phyloP scores from a whole-genome alignment of 805 yeast genomes.

The Priceomyces haplophilus region DNA sequence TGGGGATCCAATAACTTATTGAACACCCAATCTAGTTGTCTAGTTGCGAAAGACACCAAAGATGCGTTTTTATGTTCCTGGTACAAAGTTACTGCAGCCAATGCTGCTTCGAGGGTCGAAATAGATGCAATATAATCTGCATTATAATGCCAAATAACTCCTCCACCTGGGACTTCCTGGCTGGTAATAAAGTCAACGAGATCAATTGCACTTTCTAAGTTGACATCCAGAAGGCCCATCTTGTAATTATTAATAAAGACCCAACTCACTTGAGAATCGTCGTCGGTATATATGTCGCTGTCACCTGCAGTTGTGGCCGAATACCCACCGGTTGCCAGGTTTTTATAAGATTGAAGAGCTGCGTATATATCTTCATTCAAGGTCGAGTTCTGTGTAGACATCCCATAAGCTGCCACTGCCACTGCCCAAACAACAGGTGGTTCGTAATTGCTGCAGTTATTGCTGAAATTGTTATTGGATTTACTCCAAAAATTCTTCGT shows the following conservation, averaged over 20 bases:
- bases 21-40: slow-evolving; percentile 13
- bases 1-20: slow-evolving; percentile 13
- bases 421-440: slow-evolving; percentile 22
- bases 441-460: slow-evolving; percentile 10
- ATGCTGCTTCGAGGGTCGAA: slow-evolving; percentile 22
- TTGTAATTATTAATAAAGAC: slow-evolving; percentile 15
- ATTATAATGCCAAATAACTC: slow-evolving; percentile 18
- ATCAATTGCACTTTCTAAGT: slow-evolving; percentile 10
- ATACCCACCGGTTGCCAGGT: slow-evolving; percentile 14
- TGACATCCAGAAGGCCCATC: not conserved
- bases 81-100: slow-evolving; percentile 21
- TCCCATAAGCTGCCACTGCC: slow-evolving; percentile 24
- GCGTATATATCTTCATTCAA: slow-evolving; percentile 8
- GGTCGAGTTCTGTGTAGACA: slow-evolving; percentile 8
- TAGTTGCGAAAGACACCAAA: slow-evolving; percentile 15
- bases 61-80: slow-evolving; percentile 8
- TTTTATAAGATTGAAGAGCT: slow-evolving; percentile 13
- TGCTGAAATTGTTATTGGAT: slow-evolving; percentile 11
- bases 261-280: slow-evolving; percentile 25
- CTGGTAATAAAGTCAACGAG: slow-evolving; percentile 76
- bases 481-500: slow-evolving; percentile 13
- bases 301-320: slow-evolving; percentile 20
- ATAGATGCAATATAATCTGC: slow-evolving; percentile 22
- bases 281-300: slow-evolving; percentile 24
- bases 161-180: slow-evolving; percentile 57